Base-by-base conservation (phyloP, 257 asterid genomes). In the Coffea canephora region DNA sequence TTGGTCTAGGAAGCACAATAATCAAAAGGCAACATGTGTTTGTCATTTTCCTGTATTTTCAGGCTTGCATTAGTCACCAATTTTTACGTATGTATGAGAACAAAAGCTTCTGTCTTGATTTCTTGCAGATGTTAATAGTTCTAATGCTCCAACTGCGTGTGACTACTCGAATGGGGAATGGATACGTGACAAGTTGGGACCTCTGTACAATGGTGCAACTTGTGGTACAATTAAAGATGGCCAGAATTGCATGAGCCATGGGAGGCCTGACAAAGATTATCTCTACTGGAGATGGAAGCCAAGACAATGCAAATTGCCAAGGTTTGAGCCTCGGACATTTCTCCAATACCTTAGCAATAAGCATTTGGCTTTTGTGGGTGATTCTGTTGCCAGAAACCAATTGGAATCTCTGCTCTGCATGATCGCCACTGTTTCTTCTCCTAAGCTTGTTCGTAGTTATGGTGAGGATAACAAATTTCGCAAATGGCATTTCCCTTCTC, bases 331-430 rank as follows among this genome's bases (percentile, higher is more conserved):
- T 3, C 12, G 43, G 27, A 18, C 67, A 0, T 94, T 94, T 86
- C 96, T 94, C 23, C 34, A 75, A n/a, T 84, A 87, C 69, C 54
- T 88, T 65, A 66, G 69, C 39, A 88, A 90, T 86, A 91, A 87
- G 59, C 93, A 88, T 87, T 77, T 94, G 10, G 97, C 92, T 10
- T 94, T 94, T 84, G 95, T 94, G 27, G 98, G 98, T 11, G 97
- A 94, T 59, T 94, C 98, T 0, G 54, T 94, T 5, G 98, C 97
- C 8, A 83, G 98, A 68, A 94, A 94, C 80, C 98, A 94, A 83
- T 64, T 90, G 46, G 97, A 94, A 36, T 93, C 98, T 8, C 69
- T 94, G 54, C 84, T 94, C 21, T 94, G 97, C 84, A 80, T 91
- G 89, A 36, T 89, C 6, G 69, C 94, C 25, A 76, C 94, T 13